Percentiles rank a stretch among this genome's conserved stretches.
phyloP scores from a whole-genome alignment of 139 green algal genomes.

The Picochlorum sp. region DNA sequence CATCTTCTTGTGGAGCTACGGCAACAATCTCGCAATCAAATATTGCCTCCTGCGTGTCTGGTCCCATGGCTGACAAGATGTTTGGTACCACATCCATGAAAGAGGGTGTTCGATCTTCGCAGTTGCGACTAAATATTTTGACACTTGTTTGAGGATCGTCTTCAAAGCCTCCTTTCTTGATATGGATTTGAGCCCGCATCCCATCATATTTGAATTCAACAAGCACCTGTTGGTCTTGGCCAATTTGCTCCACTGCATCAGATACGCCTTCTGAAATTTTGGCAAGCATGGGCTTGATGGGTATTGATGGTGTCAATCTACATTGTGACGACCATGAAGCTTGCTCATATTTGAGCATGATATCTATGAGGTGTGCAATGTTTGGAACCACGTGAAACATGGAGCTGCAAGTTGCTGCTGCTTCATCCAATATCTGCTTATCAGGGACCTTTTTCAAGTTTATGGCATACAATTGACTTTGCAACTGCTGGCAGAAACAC shows the following conservation, averaged over 20 bases:
- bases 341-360: constrained; percentile 46
- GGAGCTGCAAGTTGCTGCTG: constrained; percentile 39
- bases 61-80: constrained; percentile 19
- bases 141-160: not conserved
- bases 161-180: constrained; percentile 18
- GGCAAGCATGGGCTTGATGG: constrained; percentile 91
- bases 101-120: constrained; percentile 56
- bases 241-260: constrained; percentile 50
- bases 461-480: constrained; percentile 51
- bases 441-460: not conserved
- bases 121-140: constrained; percentile 80
- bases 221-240: constrained; percentile 28
- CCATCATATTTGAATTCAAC: constrained; percentile 91
- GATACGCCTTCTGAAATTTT: constrained; percentile 45
- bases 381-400: constrained; percentile 77
- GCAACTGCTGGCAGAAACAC: constrained; percentile 63
- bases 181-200: constrained; percentile 76
- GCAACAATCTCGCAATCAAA: constrained; percentile 79
- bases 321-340: constrained; percentile 44
- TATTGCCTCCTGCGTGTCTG: constrained; percentile 22
- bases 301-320: constrained; percentile 50
- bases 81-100: constrained; percentile 60
- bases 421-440: constrained; percentile 50
- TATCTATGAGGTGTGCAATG: constrained; percentile 54
- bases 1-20: constrained; percentile 38